Base-by-base conservation (phyloP, 257 asterid genomes). In the Solanum virginianum region DNA sequence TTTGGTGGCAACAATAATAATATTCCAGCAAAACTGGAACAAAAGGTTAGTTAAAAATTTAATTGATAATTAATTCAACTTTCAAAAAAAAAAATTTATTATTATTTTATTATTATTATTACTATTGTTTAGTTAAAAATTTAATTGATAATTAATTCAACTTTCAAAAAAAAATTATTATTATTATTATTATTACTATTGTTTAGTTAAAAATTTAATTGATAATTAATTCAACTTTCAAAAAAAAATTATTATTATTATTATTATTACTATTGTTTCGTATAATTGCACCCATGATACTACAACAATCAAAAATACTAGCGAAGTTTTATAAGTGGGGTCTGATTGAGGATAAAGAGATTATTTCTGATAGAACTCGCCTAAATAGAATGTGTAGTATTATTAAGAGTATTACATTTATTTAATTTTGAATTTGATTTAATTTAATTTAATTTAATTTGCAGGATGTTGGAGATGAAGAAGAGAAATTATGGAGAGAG, bases 11-110 rank as follows among this genome's bases (percentile, higher is more conserved):
- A 66, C 39, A 6, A 32, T 47, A 75, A 57, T 20, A 8, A 24
- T 79, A 16, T 3, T 80, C 63, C 84, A 79, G 84, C 60, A 43
- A 84, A 85, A 74, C 36, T 74, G 79, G 82, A 86, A 57, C 60
- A 82, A 59, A 91, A 87, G 93, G 92, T 86, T 63, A 29, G 63
- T 81, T 68, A 65, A 43, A 32, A 59, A 7, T 85, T 26, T 2
- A 74, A 71, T 75, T 54, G 69, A 29, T 80, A 51, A 72, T 85
- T 26, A 72, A 51, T 54, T 83, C 45, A n/a, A n/a, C n/a, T n/a
- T n/a, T n/a, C n/a, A n/a, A n/a, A n/a, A n/a, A n/a, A n/a, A n/a
- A n/a, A n/a, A n/a, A n/a, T n/a, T n/a, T n/a, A n/a, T n/a, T n/a
- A n/a, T n/a, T n/a, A n/a, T n/a, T n/a, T n/a, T n/a, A n/a, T n/a